phyloP scores from a whole-genome alignment of 768 basidiomycete genomes.

The Auriscalpium orientale region DNA sequence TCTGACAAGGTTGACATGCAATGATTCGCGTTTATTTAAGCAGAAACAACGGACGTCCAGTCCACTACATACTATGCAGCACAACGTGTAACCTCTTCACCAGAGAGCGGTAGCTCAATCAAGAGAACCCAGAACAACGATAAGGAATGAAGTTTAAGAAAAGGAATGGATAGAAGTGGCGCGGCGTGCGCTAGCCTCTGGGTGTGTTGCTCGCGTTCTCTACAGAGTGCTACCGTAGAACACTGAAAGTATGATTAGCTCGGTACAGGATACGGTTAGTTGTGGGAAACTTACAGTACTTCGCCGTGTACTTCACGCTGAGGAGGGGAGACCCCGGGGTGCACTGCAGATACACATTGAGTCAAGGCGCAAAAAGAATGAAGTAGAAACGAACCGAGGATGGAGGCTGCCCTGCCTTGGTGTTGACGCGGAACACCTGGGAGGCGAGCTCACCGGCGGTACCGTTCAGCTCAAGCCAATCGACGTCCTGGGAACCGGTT shows the following conservation, averaged over 20 bases:
- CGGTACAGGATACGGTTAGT: neutral
- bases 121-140: neutral
- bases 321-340: neutral
- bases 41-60: neutral
- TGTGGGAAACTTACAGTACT: constrained; percentile 7
- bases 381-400: neutral
- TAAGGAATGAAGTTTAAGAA: neutral
- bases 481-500: neutral
- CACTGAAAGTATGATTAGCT: neutral
- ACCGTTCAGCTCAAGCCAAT: constrained; percentile 5
- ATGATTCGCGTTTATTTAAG: too few species aligned
- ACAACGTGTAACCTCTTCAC: neutral
- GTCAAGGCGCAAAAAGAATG: neutral
- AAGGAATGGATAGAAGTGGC: neutral
- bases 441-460: constrained; percentile 1
- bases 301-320: constrained; percentile 8
- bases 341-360: constrained; percentile 3
- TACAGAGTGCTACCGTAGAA: neutral
- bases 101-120: neutral
- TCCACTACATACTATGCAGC: neutral
- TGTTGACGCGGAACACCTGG: constrained; percentile 6
- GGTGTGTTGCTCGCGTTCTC: neutral
- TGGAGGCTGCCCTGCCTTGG: constrained; percentile 7
- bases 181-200: too few species aligned
- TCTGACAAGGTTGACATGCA: too few species aligned